Percentiles rank a stretch among this genome's conserved stretches.
phyloP scores from a whole-genome alignment of 1,284 basidiomycete species.

The Xanthoconium separans region DNA sequence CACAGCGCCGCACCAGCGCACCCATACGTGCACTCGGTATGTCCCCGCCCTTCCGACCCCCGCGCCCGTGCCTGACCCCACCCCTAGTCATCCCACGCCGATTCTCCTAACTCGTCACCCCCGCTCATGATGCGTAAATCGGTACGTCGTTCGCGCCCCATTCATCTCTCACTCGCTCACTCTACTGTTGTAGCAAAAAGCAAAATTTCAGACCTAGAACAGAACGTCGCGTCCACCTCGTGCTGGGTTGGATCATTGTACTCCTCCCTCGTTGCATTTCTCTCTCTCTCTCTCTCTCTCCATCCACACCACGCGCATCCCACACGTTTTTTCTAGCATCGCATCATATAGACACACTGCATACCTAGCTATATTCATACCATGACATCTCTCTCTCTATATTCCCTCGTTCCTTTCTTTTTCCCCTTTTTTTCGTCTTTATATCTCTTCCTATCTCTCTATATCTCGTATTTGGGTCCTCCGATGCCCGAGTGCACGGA shows the following conservation, averaged over 20 bases:
- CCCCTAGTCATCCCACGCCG: slow-evolving; percentile 37
- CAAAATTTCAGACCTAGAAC: slow-evolving; percentile 33
- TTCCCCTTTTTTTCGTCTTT: background rate
- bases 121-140: slow-evolving; percentile 57
- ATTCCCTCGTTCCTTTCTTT: background rate
- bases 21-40: slow-evolving; percentile 40
- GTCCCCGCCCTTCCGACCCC: slow-evolving; percentile 14
- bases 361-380: slow-evolving; percentile 37
- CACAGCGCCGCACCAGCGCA: slow-evolving; percentile 30
- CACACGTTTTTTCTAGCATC: slow-evolving; percentile 23
- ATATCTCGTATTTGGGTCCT: slow-evolving; percentile 17
- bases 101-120: slow-evolving; percentile 38
- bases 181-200: slow-evolving; percentile 23
- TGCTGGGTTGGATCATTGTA: slow-evolving; percentile 20
- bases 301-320: slow-evolving; percentile 12
- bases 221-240: background rate
- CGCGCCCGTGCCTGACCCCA: slow-evolving; percentile 7
- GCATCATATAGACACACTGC: slow-evolving; percentile 35
- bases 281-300: background rate
- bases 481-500: slow-evolving; percentile 19
- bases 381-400: slow-evolving; percentile 30
- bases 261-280: slow-evolving; percentile 14
- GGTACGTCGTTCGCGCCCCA: slow-evolving; percentile 34
- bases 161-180: background rate
- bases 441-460: background rate